Evolutionary conservation across 345 rosid species (phyloP), one percentile per base, ranked within the genome.

Genomic region (Populus deltoides): DNA sequence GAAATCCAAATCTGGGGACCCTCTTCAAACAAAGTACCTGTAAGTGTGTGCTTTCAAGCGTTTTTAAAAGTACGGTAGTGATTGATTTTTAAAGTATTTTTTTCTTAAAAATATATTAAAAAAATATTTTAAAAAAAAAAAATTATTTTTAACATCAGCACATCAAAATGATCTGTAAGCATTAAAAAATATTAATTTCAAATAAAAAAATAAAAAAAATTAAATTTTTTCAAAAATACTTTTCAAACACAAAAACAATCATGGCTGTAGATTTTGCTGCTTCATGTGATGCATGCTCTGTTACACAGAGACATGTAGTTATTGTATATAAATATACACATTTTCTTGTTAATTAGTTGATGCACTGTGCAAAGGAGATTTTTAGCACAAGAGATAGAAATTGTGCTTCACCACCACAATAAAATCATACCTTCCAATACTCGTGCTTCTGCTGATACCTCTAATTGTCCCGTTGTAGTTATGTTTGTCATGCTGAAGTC

Each of bases 401-500:
- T 29, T 51, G 38, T 72, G 77, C 75, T 51, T 31, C 15, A 2
- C 41, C 33, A 62, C 17, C 57, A 18, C 31, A 10, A 47, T 15
- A 45, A 70, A 33, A 47, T 9, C 72, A 29, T 74, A 45, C 4
- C 38, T 35, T 36, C 65, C 43, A n/a, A 25, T 47, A 47, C 59
- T 62, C 70, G 9, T 61, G 68, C 59, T 72, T 69, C 65, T 20
- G 20, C 76, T 75, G 29, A 68, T 41, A 17, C 69, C 41, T 78
- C 25, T 70, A 43, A 9, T 39, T 17, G 35, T 72, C 45, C 45
- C 72, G 6, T 75, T 87, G 81, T 79, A 95, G 99, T 67, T 95
- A 92, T 84, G 99, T 95, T 62, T 95, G 98, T 84, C 99, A 93
- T 80, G 99, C 99, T 76, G 99, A 95, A 89, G 94, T 93, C 74